Conservation (phyloP, 139 green algal genomes). For the Volvox africanus region DNA sequence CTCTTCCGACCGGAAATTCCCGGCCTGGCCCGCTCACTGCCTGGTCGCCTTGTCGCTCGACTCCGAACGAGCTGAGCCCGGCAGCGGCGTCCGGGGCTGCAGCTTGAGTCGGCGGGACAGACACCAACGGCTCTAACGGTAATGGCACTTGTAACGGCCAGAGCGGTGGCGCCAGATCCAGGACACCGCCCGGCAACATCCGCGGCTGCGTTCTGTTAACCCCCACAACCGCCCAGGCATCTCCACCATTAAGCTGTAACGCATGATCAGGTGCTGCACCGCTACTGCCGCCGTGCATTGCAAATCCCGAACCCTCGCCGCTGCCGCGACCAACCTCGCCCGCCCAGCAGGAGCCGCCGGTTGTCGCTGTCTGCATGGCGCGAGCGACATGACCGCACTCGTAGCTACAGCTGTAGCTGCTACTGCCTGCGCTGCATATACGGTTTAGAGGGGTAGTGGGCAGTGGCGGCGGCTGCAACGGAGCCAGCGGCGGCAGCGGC, state of each 20-base stretch:
- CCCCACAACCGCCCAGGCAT: background rate
- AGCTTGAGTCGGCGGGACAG: background rate
- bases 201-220: background rate
- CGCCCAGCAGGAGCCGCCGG: too few relatives aligned
- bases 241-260: background rate
- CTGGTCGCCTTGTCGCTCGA: too few relatives aligned
- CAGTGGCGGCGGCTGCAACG: background rate
- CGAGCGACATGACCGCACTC: background rate
- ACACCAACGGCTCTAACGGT: background rate
- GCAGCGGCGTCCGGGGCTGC: background rate
- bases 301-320: too few relatives aligned
- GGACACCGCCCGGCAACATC: background rate
- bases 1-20: too few relatives aligned
- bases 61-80: too few relatives aligned
- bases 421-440: slow-evolving; percentile 19
- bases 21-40: too few relatives aligned
- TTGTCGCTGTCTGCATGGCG: too few relatives aligned
- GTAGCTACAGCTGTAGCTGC: slow-evolving; percentile 22
- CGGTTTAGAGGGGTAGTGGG: background rate
- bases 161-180: slow-evolving; percentile 25
- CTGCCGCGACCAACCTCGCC: too few relatives aligned
- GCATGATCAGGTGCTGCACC: background rate
- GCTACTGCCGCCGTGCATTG: too few relatives aligned
- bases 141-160: background rate
- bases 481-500: background rate